Evolutionary conservation across 129 eudicot genomes (phyloP).

Genomic region (Mikania micrantha): DNA sequence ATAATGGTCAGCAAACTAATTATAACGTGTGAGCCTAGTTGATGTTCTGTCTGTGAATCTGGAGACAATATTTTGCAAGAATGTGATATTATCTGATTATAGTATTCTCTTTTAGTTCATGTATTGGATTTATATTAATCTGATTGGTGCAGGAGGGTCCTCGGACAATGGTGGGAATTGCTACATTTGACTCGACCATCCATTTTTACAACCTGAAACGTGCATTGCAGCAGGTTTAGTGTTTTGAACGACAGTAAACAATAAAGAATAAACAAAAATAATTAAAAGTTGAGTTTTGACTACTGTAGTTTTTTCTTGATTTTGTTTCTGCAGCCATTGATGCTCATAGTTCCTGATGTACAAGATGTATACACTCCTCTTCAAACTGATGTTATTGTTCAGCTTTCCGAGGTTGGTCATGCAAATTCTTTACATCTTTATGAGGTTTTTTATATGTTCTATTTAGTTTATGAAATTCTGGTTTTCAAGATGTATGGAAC

Average conservation of each 20-base stretch:
- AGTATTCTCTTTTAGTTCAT: neutral
- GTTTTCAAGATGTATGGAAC: conserved; percentile 10
- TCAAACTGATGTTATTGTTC: conserved; percentile 90
- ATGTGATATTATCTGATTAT: neutral
- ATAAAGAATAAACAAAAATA: neutral
- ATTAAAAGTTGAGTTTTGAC: neutral
- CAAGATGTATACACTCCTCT: conserved; percentile 99
- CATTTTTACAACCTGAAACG: conserved; percentile 98
- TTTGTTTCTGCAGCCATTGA: conserved; percentile 67
- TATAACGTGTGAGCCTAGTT: neutral
- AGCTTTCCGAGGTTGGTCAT: conserved; percentile 75
- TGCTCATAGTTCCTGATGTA: conserved; percentile 98
- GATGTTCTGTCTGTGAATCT: neutral
- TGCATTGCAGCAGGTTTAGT: conserved; percentile 79
- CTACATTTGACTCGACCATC: conserved; percentile 94
- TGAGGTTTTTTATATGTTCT: conserved; percentile 7
- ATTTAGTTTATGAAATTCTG: neutral
- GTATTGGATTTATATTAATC: conserved; percentile 8
- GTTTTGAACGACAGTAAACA: neutral
- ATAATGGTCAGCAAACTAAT: neutral
- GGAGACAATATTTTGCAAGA: neutral
- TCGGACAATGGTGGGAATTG: conserved; percentile 92
- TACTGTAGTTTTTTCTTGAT: neutral
- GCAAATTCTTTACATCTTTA: neutral
- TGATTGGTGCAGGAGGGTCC: conserved; percentile 81